Evolutionary conservation across 1,284 basidiomycete species (phyloP).

Genomic region (Rhodotorula sp.): DNA sequence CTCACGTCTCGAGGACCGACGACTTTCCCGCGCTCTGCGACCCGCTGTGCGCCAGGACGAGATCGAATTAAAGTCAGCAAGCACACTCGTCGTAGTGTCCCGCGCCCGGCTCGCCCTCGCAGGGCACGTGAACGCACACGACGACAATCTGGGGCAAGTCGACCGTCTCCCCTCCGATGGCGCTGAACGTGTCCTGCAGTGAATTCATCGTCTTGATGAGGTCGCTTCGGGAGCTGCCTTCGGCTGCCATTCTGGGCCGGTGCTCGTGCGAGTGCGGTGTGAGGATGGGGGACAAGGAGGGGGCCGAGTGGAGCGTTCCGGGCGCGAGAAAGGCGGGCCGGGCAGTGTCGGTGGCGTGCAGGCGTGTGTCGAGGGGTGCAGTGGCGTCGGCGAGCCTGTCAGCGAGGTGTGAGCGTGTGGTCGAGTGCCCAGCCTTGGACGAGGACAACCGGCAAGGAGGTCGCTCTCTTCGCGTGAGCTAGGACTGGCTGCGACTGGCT

Average conservation of each 20-base stretch:
- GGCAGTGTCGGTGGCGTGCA: no score
- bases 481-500: neutral
- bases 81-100: no score
- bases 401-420: no score
- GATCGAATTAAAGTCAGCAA: constrained; percentile 41
- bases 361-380: no score
- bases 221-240: constrained; percentile 4
- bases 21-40: constrained; percentile 58
- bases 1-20: constrained; percentile 56
- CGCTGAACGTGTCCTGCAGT: constrained; percentile 52
- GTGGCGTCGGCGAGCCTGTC: no score
- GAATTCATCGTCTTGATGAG: constrained; percentile 15
- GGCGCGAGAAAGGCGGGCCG: no score
- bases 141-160: constrained; percentile 55
- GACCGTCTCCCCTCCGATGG: constrained; percentile 56
- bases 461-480: neutral
- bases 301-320: no score
- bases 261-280: no score
- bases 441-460: neutral
- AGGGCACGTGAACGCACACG: constrained; percentile 41
- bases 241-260: constrained; percentile 5
- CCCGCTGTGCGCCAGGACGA: constrained; percentile 45
- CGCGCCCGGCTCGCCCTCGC: no score
- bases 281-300: no score
- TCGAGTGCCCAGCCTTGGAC: neutral